Percentiles rank a stretch among this genome's conserved stretches.
phyloP scores from a whole-genome alignment of 805 yeast genomes.

The Wickerhamiella siamensis region DNA sequence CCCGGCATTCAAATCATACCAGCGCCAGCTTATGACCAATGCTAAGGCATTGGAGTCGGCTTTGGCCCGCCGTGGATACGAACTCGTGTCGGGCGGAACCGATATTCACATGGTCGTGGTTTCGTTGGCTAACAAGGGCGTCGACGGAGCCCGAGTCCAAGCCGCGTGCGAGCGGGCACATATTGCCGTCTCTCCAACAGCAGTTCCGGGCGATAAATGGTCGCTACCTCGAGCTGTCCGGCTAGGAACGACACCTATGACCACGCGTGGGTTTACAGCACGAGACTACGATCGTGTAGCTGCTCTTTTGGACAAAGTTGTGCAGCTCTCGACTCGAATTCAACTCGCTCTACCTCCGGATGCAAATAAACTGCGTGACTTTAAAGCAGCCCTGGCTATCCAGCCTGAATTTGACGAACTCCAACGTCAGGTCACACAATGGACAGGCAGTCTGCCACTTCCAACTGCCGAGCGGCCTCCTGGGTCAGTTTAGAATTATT shows the following conservation, averaged over 20 bases:
- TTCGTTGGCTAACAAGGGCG: slow-evolving; percentile 60
- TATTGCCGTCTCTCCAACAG: slow-evolving; percentile 91
- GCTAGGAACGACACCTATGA: slow-evolving; percentile 97
- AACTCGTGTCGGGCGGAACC: slow-evolving; percentile 85
- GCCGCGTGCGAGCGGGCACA: slow-evolving; percentile 87
- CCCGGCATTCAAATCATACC: slow-evolving; percentile 84
- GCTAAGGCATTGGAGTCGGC: slow-evolving; percentile 69
- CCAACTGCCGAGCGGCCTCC: slow-evolving; percentile 7
- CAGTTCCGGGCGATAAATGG: slow-evolving; percentile 94
- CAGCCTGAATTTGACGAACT: slow-evolving; percentile 18
- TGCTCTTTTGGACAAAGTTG: slow-evolving; percentile 63
- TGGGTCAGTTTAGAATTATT: background rate
- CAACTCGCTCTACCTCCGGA: slow-evolving; percentile 75
- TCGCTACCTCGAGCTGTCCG: slow-evolving; percentile 95
- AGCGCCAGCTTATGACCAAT: slow-evolving; percentile 70
- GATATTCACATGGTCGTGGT: slow-evolving; percentile 94
- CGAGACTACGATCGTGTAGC: slow-evolving; percentile 72
- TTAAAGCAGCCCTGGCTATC: slow-evolving; percentile 60
- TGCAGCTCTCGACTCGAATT: slow-evolving; percentile 53
- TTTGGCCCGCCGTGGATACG: slow-evolving; percentile 57
- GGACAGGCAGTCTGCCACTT: slow-evolving; percentile 15
- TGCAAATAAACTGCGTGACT: slow-evolving; percentile 90
- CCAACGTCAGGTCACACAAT: slow-evolving; percentile 13
- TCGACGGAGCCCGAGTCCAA: slow-evolving; percentile 94
- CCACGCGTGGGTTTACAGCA: slow-evolving; percentile 88